Conservation (phyloP, 306 rosid species). For the Amphicarpaea edgeworthii region DNA sequence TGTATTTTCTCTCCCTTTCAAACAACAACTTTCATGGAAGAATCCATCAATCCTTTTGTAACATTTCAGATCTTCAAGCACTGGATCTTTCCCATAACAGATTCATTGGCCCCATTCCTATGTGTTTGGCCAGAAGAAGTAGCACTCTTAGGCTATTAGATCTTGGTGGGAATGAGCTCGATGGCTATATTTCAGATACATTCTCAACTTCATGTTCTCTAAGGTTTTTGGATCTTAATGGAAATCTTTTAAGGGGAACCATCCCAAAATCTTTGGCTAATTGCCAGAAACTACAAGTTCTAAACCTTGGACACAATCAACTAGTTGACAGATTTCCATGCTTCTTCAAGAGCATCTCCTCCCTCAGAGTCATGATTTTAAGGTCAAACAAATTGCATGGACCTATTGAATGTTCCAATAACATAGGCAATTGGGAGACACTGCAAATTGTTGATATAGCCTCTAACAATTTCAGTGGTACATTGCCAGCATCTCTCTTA, state of each 20-base stretch:
- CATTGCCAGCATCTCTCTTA: constrained; percentile 16
- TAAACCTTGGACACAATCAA: constrained; percentile 27
- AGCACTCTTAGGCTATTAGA: constrained; percentile 3
- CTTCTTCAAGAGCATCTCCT: constrained; percentile 7
- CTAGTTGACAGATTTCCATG: constrained; percentile 4
- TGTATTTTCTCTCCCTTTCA: not conserved
- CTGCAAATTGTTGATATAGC: constrained; percentile 39
- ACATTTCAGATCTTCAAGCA: constrained; percentile 7
- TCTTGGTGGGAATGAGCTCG: constrained; percentile 22
- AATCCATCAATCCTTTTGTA: constrained; percentile 41
- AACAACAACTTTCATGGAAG: constrained; percentile 18
- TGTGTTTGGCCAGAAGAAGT: constrained; percentile 16
- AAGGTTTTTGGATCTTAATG: constrained; percentile 39
- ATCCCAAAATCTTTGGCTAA: constrained; percentile 31
- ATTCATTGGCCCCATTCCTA: constrained; percentile 33
- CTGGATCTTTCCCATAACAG: constrained; percentile 48
- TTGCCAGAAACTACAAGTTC: constrained; percentile 28
- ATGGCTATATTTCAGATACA: not conserved
- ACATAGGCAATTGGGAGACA: not conserved
- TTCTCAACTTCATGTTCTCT: constrained; percentile 20
- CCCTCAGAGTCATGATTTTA: constrained; percentile 21
- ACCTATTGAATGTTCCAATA: not conserved
- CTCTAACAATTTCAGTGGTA: constrained; percentile 33
- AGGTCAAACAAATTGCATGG: constrained; percentile 25
- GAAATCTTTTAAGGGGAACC: constrained; percentile 2